These are phyloP conservation scores for Cordyceps cateniannulata DNA, from an alignment of 2,329 filamentous ascomycete genomes.

Conservation along the genomic window DNA sequence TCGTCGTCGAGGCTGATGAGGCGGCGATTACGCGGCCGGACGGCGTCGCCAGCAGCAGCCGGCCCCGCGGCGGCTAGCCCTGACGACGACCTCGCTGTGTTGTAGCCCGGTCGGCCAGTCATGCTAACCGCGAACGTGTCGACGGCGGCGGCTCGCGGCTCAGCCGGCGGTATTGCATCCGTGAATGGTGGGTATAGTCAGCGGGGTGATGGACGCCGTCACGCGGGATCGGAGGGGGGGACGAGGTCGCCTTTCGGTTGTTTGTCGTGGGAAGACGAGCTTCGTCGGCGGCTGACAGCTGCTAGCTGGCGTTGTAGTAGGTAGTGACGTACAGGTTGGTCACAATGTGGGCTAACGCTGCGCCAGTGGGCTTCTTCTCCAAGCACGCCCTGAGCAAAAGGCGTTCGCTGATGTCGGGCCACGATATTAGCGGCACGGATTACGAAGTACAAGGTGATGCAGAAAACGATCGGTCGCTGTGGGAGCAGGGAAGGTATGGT, in stretches of 20 bases:
- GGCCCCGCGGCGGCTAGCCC: slow-evolving; percentile 41
- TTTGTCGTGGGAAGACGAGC: background rate
- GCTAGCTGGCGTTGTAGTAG: background rate
- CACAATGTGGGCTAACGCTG: background rate
- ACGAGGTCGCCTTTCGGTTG: background rate
- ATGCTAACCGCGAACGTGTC: slow-evolving; percentile 30
- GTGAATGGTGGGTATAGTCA: slow-evolving; percentile 17
- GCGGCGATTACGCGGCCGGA: slow-evolving; percentile 47
- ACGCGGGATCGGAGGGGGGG: background rate
- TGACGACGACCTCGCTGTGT: slow-evolving; percentile 27
- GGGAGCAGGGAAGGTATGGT: background rate
- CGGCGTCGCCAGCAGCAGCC: slow-evolving; percentile 32
- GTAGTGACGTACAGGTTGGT: slow-evolving; percentile 10
- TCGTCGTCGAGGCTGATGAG: slow-evolving; percentile 28
- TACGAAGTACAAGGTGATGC: background rate
- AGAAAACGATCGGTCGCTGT: background rate
- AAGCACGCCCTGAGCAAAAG: background rate
- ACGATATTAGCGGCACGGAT: background rate
- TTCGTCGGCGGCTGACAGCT: background rate
- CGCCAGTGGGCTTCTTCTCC: background rate
- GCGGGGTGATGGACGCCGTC: slow-evolving; percentile 18
- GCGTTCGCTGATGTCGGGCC: background rate
- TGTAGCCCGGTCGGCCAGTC: slow-evolving; percentile 23
- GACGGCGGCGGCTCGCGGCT: slow-evolving; percentile 23
- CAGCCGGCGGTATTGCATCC: slow-evolving; percentile 26